phyloP scores from a whole-genome alignment of 176 grass and related monocot species.

The Bromus sterilis region DNA sequence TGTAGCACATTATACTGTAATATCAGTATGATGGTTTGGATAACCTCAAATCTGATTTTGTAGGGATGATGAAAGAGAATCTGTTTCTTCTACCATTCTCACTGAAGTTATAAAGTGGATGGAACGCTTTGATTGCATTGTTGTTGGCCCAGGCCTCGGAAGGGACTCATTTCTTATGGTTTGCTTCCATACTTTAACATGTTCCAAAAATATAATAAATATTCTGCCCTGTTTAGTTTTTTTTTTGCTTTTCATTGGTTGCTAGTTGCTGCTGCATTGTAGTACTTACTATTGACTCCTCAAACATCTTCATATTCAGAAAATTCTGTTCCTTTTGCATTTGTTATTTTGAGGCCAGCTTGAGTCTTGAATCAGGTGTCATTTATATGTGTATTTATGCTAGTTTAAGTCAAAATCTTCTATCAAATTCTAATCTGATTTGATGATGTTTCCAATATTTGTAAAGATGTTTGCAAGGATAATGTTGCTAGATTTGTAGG shows the following conservation, averaged over 20 bases:
- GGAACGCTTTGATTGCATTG: slow-evolving; percentile 88
- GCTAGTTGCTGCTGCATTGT: neutral
- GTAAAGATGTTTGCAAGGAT: neutral
- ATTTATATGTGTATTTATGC: neutral
- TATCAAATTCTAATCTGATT: neutral
- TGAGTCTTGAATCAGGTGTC: neutral
- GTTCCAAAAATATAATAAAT: neutral
- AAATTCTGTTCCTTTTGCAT: neutral
- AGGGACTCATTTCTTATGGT: slow-evolving; percentile 95
- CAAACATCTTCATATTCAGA: neutral
- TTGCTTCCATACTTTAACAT: slow-evolving; percentile 1
- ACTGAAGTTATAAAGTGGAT: slow-evolving; percentile 84
- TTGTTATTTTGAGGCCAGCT: neutral
- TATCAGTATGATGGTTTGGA: neutral
- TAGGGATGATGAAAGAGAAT: slow-evolving; percentile 65
- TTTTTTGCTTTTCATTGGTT: neutral
- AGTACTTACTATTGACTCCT: neutral
- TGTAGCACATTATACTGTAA: neutral
- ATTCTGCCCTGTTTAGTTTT: neutral
- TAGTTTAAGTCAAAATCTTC: neutral
- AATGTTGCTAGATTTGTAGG: neutral
- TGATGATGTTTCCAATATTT: neutral
- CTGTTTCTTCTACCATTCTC: slow-evolving; percentile 61
- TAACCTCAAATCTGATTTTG: neutral
- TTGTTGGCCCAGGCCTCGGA: slow-evolving; percentile 90